Conservation (phyloP, 257 asterid species). For the Gentiana straminea region DNA sequence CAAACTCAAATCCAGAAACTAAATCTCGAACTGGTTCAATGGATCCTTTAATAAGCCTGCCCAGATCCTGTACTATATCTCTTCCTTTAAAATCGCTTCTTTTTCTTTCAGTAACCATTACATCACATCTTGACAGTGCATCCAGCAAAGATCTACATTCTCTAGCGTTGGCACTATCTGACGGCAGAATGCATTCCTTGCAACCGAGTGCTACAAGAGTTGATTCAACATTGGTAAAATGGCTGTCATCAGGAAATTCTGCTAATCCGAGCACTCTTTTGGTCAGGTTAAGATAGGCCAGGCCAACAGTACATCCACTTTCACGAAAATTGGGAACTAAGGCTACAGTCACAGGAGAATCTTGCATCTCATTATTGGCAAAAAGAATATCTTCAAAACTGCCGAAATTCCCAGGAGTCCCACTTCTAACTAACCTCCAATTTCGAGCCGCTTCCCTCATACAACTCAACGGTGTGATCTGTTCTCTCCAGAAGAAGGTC, state of each 20-base stretch:
- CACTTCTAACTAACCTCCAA: constrained; percentile 79
- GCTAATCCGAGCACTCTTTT: constrained; percentile 80
- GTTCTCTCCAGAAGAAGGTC: constrained; percentile 90
- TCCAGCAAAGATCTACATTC: constrained; percentile 62
- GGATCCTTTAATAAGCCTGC: constrained; percentile 89
- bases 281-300: constrained; percentile 70
- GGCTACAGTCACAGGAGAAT: constrained; percentile 74
- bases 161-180: constrained; percentile 51
- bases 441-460: constrained; percentile 79
- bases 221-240: constrained; percentile 86
- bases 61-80: constrained; percentile 78
- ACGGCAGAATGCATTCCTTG: constrained; percentile 83
- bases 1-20: constrained; percentile 70
- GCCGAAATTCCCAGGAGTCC: constrained; percentile 86
- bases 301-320: constrained; percentile 71
- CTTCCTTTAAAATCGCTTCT: constrained; percentile 79
- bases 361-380: constrained; percentile 95
- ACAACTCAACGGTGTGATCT: constrained; percentile 76
- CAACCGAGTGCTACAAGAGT: constrained; percentile 95
- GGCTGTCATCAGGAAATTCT: constrained; percentile 89
- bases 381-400: constrained; percentile 86
- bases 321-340: constrained; percentile 51
- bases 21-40: constrained; percentile 69
- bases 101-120: constrained; percentile 80
- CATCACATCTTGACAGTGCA: constrained; percentile 81